Base-by-base conservation (phyloP, 257 asterid genomes). In the Solanum acaule region DNA sequence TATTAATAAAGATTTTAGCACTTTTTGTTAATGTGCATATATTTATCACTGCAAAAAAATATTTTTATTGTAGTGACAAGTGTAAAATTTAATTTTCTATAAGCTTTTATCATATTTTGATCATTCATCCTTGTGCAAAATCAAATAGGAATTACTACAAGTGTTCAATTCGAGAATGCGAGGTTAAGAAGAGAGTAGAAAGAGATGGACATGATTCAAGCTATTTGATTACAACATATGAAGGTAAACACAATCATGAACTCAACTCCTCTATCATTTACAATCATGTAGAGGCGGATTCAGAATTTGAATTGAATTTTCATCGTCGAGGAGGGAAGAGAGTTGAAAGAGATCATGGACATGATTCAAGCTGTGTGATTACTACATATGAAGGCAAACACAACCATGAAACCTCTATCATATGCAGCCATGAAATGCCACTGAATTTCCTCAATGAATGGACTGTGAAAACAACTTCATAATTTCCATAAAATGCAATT, bases 231-330 rank as follows among this genome's bases (percentile, higher is more conserved):
- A 88, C 89, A 11, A 86, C 89, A 8, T 90, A 90, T 67, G 88
- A 90, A 65, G 93, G 93, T 31, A 63, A n/a, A 34, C 93, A 91
- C 49, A 90, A 86, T 90, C 93, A 91, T n/a, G 87, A 90, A 46
- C 70, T 82, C 83, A 33, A 4, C 6, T 87, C 88, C 8, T 46
- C 52, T 87, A 13, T 90, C 70, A 72, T 85, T 33, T 6, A 63
- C 31, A 38, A 56, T 18, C 10, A 56, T 0, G 10, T 6, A 18
- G 4, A 56, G 65, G 0, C n/a, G 4, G n/a, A 16, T 56, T 56
- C n/a, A 56, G 4, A 56, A 56, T 56, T 56, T 18, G n/a, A 56
- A 56, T 56, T 56, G 10, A 56, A 56, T 56, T 7, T 56, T 56
- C 65, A 56, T 0, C n/a, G n/a, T 6, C 65, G n/a, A 56, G 4